Conservation (phyloP, 2,329 filamentous ascomycete genomes). For the Keithomyces neogunnii region DNA sequence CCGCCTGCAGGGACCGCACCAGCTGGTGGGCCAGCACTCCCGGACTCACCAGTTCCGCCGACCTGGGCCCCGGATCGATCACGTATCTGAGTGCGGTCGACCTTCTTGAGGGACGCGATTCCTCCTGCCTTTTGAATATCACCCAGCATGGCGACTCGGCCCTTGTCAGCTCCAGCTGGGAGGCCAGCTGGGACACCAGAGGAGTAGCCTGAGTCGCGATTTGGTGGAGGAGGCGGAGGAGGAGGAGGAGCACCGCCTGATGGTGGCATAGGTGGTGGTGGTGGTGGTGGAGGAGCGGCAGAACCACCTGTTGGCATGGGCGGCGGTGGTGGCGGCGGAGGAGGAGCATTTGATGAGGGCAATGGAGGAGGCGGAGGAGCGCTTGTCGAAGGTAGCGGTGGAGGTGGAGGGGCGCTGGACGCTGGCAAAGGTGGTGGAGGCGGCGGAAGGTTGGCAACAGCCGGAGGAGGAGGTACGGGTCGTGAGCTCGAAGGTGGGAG, state of each 20-base stretch:
- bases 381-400: constrained; percentile 38
- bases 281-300: constrained; percentile 29
- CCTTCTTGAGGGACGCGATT: constrained; percentile 64
- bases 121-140: constrained; percentile 65
- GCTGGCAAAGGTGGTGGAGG: constrained; percentile 36
- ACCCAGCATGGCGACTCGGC: constrained; percentile 55
- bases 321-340: constrained; percentile 34
- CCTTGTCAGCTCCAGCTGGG: constrained; percentile 31
- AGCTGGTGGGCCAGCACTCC: constrained; percentile 42
- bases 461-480: constrained; percentile 45
- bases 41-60: constrained; percentile 40
- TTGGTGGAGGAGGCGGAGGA: constrained; percentile 43
- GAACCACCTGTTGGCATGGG: constrained; percentile 14
- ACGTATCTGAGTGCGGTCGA: constrained; percentile 59
- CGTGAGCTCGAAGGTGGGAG: constrained; percentile 43
- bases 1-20: constrained; percentile 43
- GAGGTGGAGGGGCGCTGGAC: constrained; percentile 35
- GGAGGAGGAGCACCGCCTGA: constrained; percentile 27
- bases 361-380: constrained; percentile 27
- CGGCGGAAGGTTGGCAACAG: constrained; percentile 29
- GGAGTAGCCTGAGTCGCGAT: constrained; percentile 49
- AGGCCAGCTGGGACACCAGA: constrained; percentile 41
- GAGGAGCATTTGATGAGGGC: constrained; percentile 20
- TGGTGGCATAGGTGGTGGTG: constrained; percentile 19
- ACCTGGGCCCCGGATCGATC: constrained; percentile 62